phyloP scores from a whole-genome alignment of 2,329 filamentous ascomycete genomes.

The Celoporthe dispersa region DNA sequence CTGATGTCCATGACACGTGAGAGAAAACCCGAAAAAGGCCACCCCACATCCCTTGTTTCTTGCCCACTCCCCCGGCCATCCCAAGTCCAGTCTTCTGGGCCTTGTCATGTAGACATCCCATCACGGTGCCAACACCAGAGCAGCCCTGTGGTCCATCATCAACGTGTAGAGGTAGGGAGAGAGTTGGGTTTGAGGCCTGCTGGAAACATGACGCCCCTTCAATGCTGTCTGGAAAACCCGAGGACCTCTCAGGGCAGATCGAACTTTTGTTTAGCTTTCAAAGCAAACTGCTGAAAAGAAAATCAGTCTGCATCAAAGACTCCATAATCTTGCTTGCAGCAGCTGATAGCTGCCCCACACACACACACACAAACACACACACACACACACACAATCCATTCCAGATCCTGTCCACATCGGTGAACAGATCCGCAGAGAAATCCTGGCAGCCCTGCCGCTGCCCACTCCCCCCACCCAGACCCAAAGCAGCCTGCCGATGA shows the following conservation, averaged over 20 bases:
- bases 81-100: background rate
- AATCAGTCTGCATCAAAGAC: constrained; percentile 9
- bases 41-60: constrained; percentile 5
- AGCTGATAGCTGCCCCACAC: constrained; percentile 5
- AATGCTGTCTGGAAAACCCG: constrained; percentile 14
- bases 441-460: background rate
- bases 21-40: background rate
- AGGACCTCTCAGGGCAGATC: constrained; percentile 1
- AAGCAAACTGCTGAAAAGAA: constrained; percentile 7
- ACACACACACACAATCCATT: background rate
- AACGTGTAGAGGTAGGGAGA: background rate
- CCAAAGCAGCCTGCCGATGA: background rate
- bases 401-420: constrained; percentile 1
- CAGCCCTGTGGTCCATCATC: constrained; percentile 13
- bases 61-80: background rate
- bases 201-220: constrained; percentile 8
- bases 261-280: constrained; percentile 16
- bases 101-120: constrained; percentile 3
- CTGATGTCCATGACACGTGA: constrained; percentile 7
- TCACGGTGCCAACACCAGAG: background rate
- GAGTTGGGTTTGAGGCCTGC: background rate
- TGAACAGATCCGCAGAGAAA: constrained; percentile 10
- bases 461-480: background rate
- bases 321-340: constrained; percentile 11
- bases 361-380: background rate